Evolutionary conservation across 768 basidiomycete genomes (phyloP).

Genomic region (Ramaria sp.): DNA sequence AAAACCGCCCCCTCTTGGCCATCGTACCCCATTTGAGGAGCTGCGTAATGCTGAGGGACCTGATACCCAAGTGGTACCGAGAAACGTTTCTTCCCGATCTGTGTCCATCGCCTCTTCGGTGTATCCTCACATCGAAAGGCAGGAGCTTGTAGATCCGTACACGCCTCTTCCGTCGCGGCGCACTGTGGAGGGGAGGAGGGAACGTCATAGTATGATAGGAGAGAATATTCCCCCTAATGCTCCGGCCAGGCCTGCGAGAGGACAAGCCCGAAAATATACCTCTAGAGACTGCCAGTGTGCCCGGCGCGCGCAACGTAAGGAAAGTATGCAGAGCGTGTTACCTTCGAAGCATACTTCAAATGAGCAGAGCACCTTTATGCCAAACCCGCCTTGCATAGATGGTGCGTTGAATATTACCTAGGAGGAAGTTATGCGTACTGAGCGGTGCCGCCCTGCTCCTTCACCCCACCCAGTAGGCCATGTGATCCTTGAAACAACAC

Average conservation of each 20-base stretch:
- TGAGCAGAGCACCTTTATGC: not conserved
- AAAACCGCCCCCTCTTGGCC: not conserved
- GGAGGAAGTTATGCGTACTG: no score
- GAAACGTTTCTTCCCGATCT: not conserved
- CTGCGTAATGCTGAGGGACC: not conserved
- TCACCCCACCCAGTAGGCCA: no score
- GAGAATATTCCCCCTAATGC: conserved; percentile 6
- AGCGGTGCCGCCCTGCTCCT: no score
- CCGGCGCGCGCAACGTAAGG: not conserved
- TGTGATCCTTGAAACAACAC: not conserved
- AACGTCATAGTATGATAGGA: not conserved
- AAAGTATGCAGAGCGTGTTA: not conserved
- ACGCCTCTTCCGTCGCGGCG: conserved; percentile 7
- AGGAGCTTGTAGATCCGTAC: not conserved
- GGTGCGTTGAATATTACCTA: not conserved
- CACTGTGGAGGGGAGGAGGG: conserved; percentile 2
- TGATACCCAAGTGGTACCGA: not conserved
- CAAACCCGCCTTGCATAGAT: not conserved
- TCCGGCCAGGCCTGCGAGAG: not conserved
- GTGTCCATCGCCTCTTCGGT: conserved; percentile 8
- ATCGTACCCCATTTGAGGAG: conserved; percentile 2
- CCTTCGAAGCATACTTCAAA: not conserved
- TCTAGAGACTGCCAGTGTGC: not conserved
- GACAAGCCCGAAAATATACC: not conserved
- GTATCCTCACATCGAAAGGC: conserved; percentile 4